phyloP scores from a whole-genome alignment of 768 basidiomycete species.

The Amanita jacksonii region DNA sequence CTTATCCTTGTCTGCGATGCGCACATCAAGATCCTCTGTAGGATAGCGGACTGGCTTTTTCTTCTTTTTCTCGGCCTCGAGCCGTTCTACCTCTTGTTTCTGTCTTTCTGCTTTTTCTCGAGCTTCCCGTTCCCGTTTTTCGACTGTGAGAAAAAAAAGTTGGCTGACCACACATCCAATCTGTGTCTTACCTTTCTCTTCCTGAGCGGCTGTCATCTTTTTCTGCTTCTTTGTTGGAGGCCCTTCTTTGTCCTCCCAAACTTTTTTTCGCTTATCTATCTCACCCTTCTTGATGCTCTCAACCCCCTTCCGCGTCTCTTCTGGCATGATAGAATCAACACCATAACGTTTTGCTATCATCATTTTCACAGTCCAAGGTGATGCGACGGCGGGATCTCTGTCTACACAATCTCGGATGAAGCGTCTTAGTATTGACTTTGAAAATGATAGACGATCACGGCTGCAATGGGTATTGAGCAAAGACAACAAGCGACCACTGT shows the following conservation, averaged over 20 bases:
- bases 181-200: conserved; percentile 51
- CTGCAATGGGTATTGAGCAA: conserved; percentile 28
- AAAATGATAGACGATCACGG: conserved; percentile 92
- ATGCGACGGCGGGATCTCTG: conserved; percentile 84
- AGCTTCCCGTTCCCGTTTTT: conserved; percentile 62
- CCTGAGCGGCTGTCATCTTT: conserved; percentile 63
- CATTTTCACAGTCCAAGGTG: conserved; percentile 93
- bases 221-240: conserved; percentile 77
- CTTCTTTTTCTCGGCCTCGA: conserved; percentile 75
- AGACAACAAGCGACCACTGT: too few species aligned
- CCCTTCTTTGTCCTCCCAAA: conserved; percentile 82
- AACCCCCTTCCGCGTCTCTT: conserved; percentile 70
- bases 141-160: conserved; percentile 28
- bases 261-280: conserved; percentile 88
- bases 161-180: conserved; percentile 13
- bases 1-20: conserved; percentile 71
- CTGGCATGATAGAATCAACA: conserved; percentile 79
- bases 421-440: conserved; percentile 92
- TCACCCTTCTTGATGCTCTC: conserved; percentile 78
- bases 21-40: conserved; percentile 84
- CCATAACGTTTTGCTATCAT: conserved; percentile 78
- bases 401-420: conserved; percentile 95
- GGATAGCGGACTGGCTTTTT: conserved; percentile 89
- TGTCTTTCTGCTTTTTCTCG: conserved; percentile 62
- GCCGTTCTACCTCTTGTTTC: conserved; percentile 56